A percentile compares a stretch with the other conserved stretches of the same genome.
These are phyloP conservation scores for Wickerhamiella allomyrinae DNA, from an alignment of 805 yeast genomes.

Conservation along the genomic window DNA sequence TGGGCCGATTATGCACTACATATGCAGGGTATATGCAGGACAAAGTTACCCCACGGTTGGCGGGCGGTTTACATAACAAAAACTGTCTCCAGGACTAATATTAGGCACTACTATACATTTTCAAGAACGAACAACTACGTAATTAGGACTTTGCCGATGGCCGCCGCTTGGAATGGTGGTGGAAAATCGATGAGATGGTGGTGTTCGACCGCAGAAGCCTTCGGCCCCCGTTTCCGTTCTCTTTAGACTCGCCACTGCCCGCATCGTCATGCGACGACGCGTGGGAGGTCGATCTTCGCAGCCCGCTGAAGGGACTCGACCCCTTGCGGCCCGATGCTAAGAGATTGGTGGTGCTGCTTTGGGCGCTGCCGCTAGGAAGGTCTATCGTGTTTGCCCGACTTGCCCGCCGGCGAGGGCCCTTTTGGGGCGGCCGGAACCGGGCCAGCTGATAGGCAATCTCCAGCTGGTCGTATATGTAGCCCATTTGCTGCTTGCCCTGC, in stretches of 20 bases:
- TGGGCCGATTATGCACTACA: too few relatives aligned
- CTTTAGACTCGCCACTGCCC: neutral
- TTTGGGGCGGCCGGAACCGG: neutral
- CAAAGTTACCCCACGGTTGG: too few relatives aligned
- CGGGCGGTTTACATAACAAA: too few relatives aligned
- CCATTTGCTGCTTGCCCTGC: constrained; percentile 26
- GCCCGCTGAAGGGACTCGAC: neutral
- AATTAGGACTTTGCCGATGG: neutral
- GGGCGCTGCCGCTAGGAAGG: neutral
- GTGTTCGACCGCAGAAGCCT: neutral
- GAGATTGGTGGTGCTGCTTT: neutral
- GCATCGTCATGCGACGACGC: neutral
- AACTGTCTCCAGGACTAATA: too few relatives aligned
- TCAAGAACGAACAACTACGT: neutral
- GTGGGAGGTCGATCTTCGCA: neutral
- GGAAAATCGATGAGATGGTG: neutral
- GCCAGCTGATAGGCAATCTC: constrained; percentile 20
- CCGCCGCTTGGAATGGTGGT: neutral
- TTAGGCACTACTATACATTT: neutral
- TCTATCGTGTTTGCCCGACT: neutral
- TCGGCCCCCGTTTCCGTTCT: neutral
- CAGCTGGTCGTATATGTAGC: constrained; percentile 26
- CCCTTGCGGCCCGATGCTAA: neutral
- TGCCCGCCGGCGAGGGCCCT: neutral
- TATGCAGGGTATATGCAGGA: too few relatives aligned